phyloP scores from a whole-genome alignment of 1,284 basidiomycete species.

The Puccinia hordei region DNA sequence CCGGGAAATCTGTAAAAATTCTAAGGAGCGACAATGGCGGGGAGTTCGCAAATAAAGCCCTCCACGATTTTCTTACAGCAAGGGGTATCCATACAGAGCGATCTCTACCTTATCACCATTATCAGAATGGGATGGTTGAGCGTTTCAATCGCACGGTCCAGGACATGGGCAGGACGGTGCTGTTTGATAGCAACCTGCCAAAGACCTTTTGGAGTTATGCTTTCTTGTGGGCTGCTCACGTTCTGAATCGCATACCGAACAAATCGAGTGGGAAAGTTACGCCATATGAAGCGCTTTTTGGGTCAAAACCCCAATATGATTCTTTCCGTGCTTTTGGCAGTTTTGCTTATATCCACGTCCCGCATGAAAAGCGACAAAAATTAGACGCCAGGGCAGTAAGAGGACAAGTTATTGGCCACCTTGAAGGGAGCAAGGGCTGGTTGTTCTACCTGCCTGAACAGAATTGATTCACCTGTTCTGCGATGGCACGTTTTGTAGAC shows the following conservation, averaged over 20 bases:
- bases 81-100: background rate
- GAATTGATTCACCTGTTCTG: background rate
- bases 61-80: background rate
- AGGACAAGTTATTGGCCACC: background rate
- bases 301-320: conserved; percentile 6
- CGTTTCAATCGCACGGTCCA: conserved; percentile 1
- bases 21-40: background rate
- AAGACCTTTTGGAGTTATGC: conserved; percentile 15
- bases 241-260: background rate
- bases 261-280: background rate
- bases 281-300: conserved; percentile 2
- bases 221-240: background rate
- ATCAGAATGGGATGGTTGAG: conserved; percentile 26
- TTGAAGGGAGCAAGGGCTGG: background rate
- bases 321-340: background rate
- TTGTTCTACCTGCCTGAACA: background rate
- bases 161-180: conserved; percentile 12
- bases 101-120: background rate
- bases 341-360: conserved; percentile 1
- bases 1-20: background rate
- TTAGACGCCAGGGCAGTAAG: background rate
- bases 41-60: background rate
- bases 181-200: background rate
- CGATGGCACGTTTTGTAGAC: background rate
- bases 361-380: background rate